These are phyloP conservation scores for Botrytis deweyae DNA, from an alignment of 2,329 filamentous ascomycete genomes.

Conservation along the genomic window DNA sequence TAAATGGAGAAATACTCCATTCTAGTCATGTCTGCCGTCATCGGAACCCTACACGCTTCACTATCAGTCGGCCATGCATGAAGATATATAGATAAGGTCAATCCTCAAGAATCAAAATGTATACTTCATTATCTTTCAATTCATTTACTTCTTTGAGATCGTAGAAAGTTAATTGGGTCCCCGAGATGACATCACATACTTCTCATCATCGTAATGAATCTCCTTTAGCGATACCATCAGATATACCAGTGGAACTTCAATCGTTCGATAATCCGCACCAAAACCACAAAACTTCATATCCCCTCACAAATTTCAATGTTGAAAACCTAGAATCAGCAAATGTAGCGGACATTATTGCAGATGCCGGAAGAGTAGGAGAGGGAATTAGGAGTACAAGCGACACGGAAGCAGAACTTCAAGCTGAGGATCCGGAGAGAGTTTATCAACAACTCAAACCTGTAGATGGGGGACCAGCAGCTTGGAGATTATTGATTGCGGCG, in stretches of 20 bases:
- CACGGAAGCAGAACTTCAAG: background rate
- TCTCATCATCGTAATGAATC: background rate
- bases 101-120: background rate
- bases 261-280: background rate
- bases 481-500: background rate
- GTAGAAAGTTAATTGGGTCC: background rate
- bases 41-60: background rate
- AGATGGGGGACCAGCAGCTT: background rate
- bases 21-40: background rate
- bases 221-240: background rate
- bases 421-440: background rate
- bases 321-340: background rate
- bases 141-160: background rate
- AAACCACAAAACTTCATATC: background rate
- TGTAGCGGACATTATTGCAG: background rate
- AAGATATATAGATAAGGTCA: background rate
- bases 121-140: background rate
- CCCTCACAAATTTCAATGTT: too few relatives aligned
- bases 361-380: background rate
- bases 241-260: background rate
- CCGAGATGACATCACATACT: background rate
- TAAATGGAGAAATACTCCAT: background rate
- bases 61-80: background rate
- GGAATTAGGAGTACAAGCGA: background rate
- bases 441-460: conserved; percentile 1